Percentiles rank a stretch among this genome's conserved stretches.
Evolutionary conservation across 2,329 filamentous ascomycete species (phyloP).

Genomic region (Aureobasidium namibiae): DNA sequence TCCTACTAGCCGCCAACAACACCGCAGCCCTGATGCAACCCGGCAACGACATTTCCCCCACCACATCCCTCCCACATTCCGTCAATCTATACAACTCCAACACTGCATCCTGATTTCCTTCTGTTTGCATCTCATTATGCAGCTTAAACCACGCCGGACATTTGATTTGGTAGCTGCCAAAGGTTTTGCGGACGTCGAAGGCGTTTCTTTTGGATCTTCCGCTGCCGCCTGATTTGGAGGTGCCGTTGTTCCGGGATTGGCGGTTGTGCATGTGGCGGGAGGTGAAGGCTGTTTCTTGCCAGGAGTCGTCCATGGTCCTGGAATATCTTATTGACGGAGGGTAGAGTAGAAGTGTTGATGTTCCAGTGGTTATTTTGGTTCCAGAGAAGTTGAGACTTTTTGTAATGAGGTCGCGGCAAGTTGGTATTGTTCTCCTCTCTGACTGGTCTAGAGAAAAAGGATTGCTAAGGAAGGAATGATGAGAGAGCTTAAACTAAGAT

Average conservation of each 20-base stretch:
- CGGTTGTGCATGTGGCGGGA: slow-evolving; percentile 5
- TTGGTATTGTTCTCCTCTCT: no score
- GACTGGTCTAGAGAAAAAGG: no score
- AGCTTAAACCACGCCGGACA: background rate
- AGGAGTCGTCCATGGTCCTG: background rate
- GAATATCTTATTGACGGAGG: background rate
- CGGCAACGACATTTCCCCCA: background rate
- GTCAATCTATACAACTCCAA: slow-evolving; percentile 9
- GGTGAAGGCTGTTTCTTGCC: background rate
- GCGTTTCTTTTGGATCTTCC: background rate
- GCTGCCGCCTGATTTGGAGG: background rate
- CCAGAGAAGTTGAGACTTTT: background rate
- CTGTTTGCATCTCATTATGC: background rate
- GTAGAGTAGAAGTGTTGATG: no score
- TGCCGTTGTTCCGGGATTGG: background rate
- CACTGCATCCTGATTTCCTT: background rate
- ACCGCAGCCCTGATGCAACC: background rate
- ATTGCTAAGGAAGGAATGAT: no score
- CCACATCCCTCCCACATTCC: background rate
- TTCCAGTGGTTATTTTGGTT: no score
- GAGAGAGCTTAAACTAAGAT: background rate
- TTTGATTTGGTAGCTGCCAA: background rate
- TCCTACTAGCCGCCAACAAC: background rate
- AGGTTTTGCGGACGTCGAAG: background rate
- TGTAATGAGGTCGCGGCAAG: no score